Base-by-base conservation (phyloP, 805 yeast species). In the Suhomyces emberorum region DNA sequence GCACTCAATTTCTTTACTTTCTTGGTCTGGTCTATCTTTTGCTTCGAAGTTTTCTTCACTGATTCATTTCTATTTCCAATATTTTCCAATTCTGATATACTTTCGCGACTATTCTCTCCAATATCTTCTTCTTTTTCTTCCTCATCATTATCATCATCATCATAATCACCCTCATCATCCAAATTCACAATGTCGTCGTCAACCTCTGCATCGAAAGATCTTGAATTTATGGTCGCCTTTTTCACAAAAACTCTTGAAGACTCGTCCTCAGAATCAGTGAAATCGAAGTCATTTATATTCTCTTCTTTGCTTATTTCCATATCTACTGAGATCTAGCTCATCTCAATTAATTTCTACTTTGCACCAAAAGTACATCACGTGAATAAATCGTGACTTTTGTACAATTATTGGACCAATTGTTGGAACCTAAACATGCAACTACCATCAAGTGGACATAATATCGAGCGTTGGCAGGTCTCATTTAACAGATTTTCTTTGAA, bases 1-100 rank as follows among this genome's bases (percentile, higher is more conserved):
- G 81, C 72, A 6, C 81, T 72, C 21, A 82, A 63, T 45, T 69
- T 74, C 47, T 81, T 78, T 26, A 81, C 63, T 46, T 76, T 72
- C 10, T 37, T 49, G n/a, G n/a, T n/a, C n/a, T n/a, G n/a, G n/a
- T n/a, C n/a, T n/a, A n/a, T n/a, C n/a, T 26, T 30, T 31, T 21
- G 15, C 23, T 7, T 28, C 15, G 16, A 26, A 4, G 27, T 10
- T 16, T 35, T 15, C 28, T 23, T 27, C 11, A 15, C 15, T 14
- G 35, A 20, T n/a, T 34, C 35, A 30, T 30, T 43, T 9, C 12
- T 35, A 12, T 31, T 29, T 8, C 28, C 40, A n/a, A 23, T 25
- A n/a, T 19, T 11, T 7, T 28, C 43, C 9, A 20, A 7, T 7
- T 9, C 22, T 20, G 22, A 20, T 20, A 20, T 20, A 7, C 22